A percentile compares a stretch with the other conserved stretches of the same genome.
Conservation (phyloP, 1,139 yeast species). For the Pichia sp. region DNA sequence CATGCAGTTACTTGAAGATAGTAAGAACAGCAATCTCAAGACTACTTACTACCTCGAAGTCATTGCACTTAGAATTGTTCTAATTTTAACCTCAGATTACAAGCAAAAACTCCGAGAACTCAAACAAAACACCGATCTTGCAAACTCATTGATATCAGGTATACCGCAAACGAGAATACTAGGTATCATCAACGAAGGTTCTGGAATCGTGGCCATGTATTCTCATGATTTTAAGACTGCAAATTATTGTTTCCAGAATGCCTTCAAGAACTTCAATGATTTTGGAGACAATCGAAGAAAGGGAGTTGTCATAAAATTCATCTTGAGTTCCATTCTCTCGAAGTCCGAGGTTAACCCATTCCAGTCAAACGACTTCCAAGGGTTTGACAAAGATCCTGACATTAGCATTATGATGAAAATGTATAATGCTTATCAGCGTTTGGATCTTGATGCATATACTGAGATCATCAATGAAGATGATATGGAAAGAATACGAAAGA, state of each 20-base stretch:
- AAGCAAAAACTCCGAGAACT: slow-evolving; percentile 15
- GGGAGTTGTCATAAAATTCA: slow-evolving; percentile 51
- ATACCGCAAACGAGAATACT: slow-evolving; percentile 70
- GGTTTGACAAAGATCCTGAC: slow-evolving; percentile 16
- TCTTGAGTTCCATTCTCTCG: slow-evolving; percentile 56
- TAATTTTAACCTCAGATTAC: slow-evolving; percentile 6
- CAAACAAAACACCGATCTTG: slow-evolving; percentile 16
- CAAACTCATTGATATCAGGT: slow-evolving; percentile 34
- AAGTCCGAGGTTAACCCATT: slow-evolving; percentile 63
- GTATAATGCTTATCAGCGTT: slow-evolving; percentile 19
- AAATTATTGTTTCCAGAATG: slow-evolving; percentile 58
- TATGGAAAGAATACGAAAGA: no score
- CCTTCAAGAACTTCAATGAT: slow-evolving; percentile 73
- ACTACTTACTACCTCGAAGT: slow-evolving; percentile 29
- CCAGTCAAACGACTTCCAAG: slow-evolving; percentile 50
- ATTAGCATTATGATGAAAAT: slow-evolving; percentile 19
- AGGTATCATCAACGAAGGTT: slow-evolving; percentile 69
- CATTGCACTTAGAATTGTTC: slow-evolving; percentile 57
- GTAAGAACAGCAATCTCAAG: not conserved
- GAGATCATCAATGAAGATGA: slow-evolving; percentile 30
- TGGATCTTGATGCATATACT: slow-evolving; percentile 19
- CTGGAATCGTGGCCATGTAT: slow-evolving; percentile 62
- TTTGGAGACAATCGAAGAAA: slow-evolving; percentile 62
- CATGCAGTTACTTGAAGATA: no score
- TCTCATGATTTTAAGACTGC: slow-evolving; percentile 57